Evolutionary conservation across 1,284 basidiomycete species (phyloP).

Genomic region (Mycena sp.): DNA sequence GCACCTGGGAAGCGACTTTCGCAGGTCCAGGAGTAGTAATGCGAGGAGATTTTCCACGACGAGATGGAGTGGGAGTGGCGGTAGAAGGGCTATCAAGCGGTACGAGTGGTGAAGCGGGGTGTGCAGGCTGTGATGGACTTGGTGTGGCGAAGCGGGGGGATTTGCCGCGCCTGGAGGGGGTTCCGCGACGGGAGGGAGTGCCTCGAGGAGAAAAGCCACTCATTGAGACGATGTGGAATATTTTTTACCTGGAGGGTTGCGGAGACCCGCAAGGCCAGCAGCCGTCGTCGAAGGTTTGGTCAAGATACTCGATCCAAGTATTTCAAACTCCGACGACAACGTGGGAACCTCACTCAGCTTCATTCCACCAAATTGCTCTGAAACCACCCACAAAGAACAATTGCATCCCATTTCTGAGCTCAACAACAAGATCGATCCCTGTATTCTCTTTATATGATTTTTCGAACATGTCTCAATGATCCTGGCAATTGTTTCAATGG

Average conservation of each 20-base stretch:
- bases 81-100: constrained; percentile 56
- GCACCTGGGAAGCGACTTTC: constrained; percentile 48
- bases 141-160: constrained; percentile 37
- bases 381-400: constrained; percentile 8
- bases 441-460: constrained; percentile 12
- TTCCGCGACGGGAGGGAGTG: constrained; percentile 15
- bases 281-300: constrained; percentile 20
- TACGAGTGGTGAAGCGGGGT: constrained; percentile 48
- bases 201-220: constrained; percentile 26
- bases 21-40: constrained; percentile 57
- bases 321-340: constrained; percentile 30
- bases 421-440: not conserved
- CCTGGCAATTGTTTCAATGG: not conserved
- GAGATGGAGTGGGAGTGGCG: constrained; percentile 61
- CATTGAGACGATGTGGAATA: constrained; percentile 20
- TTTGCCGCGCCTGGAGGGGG: constrained; percentile 35
- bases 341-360: constrained; percentile 26
- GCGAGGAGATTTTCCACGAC: constrained; percentile 66
- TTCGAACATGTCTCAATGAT: constrained; percentile 15
- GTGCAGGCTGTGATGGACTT: constrained; percentile 30
- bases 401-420: not conserved
- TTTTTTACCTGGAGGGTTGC: constrained; percentile 29
- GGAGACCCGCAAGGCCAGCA: constrained; percentile 21
- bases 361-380: constrained; percentile 7
- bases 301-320: constrained; percentile 2